Percentiles rank a stretch among this genome's conserved stretches.
These are phyloP conservation scores for Arabis hirsuta DNA, from an alignment of 345 rosid species.

Conservation along the genomic window DNA sequence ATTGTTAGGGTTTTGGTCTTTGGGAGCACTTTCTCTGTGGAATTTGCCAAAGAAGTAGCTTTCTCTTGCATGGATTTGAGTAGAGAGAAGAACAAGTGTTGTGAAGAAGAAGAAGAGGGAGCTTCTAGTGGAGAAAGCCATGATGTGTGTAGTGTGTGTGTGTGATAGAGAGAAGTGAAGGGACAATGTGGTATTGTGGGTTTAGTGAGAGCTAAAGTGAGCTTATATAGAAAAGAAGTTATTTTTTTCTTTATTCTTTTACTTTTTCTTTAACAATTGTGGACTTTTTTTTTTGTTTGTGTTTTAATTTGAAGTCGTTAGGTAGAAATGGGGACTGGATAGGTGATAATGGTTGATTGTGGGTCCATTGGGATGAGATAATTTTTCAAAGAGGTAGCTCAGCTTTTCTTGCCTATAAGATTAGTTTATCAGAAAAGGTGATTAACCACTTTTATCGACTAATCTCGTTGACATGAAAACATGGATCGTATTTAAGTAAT, in stretches of 20 bases:
- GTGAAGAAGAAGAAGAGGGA: constrained; percentile 41
- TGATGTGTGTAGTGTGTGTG: constrained; percentile 26
- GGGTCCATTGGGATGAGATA: constrained; percentile 41
- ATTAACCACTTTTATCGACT: constrained; percentile 18
- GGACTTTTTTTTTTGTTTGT: constrained; percentile 31
- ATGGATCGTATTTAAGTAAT: constrained; percentile 30
- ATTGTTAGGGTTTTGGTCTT: constrained; percentile 37
- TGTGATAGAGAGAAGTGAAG: constrained; percentile 30
- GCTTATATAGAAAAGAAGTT: constrained; percentile 34
- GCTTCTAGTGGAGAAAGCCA: constrained; percentile 48
- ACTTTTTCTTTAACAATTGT: constrained; percentile 29
- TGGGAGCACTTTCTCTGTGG: constrained; percentile 34
- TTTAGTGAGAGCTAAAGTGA: constrained; percentile 29
- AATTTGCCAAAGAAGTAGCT: constrained; percentile 50
- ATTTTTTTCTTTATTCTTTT: constrained; percentile 13
- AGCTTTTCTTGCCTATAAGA: constrained; percentile 35
- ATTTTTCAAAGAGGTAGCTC: constrained; percentile 45
- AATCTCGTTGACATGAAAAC: constrained; percentile 33
- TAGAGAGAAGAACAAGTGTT: constrained; percentile 38
- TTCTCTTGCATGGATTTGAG: constrained; percentile 49
- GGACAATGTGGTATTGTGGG: constrained; percentile 31
- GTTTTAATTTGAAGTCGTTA: constrained; percentile 41
- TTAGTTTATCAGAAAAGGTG: constrained; percentile 31
- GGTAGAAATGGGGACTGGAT: constrained; percentile 43
- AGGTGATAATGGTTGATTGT: constrained; percentile 46